Evolutionary conservation across 192 early-diverging fungal genomes (phyloP), one percentile per base, ranked within the genome.

Genomic region (Diversispora eburnea): DNA sequence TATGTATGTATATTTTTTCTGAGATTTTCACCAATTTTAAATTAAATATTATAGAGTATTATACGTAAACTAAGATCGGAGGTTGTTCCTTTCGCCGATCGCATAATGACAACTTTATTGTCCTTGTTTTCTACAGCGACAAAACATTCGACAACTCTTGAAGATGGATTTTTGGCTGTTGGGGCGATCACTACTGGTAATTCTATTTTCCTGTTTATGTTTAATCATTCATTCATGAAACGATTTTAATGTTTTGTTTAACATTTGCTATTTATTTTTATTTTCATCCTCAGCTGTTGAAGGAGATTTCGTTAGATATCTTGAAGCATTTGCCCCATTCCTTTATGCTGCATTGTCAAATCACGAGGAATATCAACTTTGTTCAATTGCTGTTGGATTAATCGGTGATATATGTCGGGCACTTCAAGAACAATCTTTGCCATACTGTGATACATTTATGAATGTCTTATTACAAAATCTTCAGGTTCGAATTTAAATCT

Each of bases 381-480:
- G 95, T 79, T 84, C 88, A 13, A 96, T 98, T 74, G 93, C 96
- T 4, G 89, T 99, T 12, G 98, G 98, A n/a, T 77, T 97, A 42
- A 93, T 98, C 74, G 97, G 97, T 20, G 98, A 99, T 83, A 92
- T 98, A 75, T 95, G 93, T 84, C 92, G 98, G 52, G 85, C 90
- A 10, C 82, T 98, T 59, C 90, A 90, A 63, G 85, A 91, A 20
- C 81, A 83, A 52, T 84, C 91, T n/a, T 77, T 87, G 4, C 84
- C 87, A n/a, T 97, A 92, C 80, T 95, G 91, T 79, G 86, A 91
- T 70, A 82, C 84, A 42, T 91, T 96, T 70, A 99, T 99, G 94
- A 82, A 87, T 19, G 83, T 91, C 19, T 73, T 99, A 67, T 82
- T 94, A 65, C 84, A 89, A 59, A 87, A 91, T 77, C 83, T 99